Evolutionary conservation across 176 grass and related monocot species (phyloP).

Genomic region (Phoenix dactylifera): DNA sequence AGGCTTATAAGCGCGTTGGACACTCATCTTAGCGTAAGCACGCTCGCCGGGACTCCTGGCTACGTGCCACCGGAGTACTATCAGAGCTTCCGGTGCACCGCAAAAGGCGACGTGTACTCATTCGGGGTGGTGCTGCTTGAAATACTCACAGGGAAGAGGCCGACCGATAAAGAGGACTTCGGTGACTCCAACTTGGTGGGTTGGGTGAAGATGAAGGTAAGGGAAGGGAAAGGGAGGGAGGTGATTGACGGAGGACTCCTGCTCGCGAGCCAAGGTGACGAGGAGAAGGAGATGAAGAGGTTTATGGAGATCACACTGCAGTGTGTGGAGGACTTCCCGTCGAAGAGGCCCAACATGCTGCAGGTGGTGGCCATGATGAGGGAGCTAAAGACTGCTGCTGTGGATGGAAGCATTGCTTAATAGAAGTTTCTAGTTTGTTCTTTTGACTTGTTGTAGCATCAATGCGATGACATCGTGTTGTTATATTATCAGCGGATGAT

Average conservation of each 20-base stretch:
- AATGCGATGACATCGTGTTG: too few species aligned
- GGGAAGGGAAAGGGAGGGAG: slow-evolving; percentile 50
- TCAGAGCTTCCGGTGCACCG: slow-evolving; percentile 94
- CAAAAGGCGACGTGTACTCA: slow-evolving; percentile 93
- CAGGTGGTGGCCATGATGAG: slow-evolving; percentile 69
- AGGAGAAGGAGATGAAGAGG: slow-evolving; percentile 53
- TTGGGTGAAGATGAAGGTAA: slow-evolving; percentile 88
- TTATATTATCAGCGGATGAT: too few species aligned
- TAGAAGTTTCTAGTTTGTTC: not conserved
- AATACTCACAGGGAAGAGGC: slow-evolving; percentile 62
- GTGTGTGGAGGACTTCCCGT: slow-evolving; percentile 89
- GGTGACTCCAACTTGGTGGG: slow-evolving; percentile 92
- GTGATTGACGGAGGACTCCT: slow-evolving; percentile 64
- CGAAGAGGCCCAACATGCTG: slow-evolving; percentile 82
- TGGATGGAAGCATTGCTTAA: not conserved
- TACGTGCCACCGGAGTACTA: slow-evolving; percentile 98
- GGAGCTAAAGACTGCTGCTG: slow-evolving; percentile 30
- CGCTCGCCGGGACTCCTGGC: slow-evolving; percentile 80
- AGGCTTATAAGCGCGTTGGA: slow-evolving; percentile 75
- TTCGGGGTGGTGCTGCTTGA: slow-evolving; percentile 83
- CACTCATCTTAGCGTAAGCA: slow-evolving; percentile 94
- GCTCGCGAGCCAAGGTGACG: not conserved
- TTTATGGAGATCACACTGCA: slow-evolving; percentile 77
- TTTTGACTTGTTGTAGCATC: not conserved
- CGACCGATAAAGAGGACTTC: slow-evolving; percentile 93